These are phyloP conservation scores for Castanea mollissima DNA, from an alignment of 306 rosid genomes.

Conservation along the genomic window DNA sequence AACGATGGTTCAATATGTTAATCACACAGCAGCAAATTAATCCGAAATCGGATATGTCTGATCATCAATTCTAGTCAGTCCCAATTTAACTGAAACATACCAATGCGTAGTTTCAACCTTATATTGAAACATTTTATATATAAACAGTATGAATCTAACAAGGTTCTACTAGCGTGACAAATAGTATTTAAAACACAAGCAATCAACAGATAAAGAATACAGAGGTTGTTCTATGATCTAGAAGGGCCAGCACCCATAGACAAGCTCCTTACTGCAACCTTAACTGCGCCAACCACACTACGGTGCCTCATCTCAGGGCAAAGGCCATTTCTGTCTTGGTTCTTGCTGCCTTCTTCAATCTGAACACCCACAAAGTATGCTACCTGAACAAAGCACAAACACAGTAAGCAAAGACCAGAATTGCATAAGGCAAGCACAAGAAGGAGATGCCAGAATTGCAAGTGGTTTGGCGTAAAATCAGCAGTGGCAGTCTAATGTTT, in stretches of 20 bases:
- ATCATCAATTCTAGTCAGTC: background rate
- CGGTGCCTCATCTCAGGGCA: slow-evolving; percentile 77
- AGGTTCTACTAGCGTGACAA: background rate
- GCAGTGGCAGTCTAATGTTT: too few relatives aligned
- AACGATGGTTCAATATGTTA: background rate
- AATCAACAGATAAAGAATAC: slow-evolving; percentile 6
- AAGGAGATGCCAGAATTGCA: background rate
- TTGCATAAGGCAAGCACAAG: background rate
- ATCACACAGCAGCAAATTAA: background rate
- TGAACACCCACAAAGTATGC: slow-evolving; percentile 89
- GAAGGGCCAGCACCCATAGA: slow-evolving; percentile 72
- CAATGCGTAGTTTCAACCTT: background rate
- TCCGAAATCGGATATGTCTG: background rate
- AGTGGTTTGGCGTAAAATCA: background rate
- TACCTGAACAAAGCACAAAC: slow-evolving; percentile 51
- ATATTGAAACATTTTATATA: slow-evolving; percentile 4
- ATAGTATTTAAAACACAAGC: slow-evolving; percentile 4
- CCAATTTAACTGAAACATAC: background rate
- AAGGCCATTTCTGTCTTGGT: slow-evolving; percentile 44
- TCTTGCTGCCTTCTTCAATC: slow-evolving; percentile 59
- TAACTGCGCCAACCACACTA: slow-evolving; percentile 78
- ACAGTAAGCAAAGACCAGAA: slow-evolving; percentile 12
- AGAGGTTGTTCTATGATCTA: slow-evolving; percentile 19
- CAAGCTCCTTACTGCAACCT: slow-evolving; percentile 79
- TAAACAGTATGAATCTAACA: slow-evolving; percentile 21